Evolutionary conservation across 2,329 filamentous ascomycete species (phyloP), one percentile per base, ranked within the genome.

Genomic region (Septoria linicola): DNA sequence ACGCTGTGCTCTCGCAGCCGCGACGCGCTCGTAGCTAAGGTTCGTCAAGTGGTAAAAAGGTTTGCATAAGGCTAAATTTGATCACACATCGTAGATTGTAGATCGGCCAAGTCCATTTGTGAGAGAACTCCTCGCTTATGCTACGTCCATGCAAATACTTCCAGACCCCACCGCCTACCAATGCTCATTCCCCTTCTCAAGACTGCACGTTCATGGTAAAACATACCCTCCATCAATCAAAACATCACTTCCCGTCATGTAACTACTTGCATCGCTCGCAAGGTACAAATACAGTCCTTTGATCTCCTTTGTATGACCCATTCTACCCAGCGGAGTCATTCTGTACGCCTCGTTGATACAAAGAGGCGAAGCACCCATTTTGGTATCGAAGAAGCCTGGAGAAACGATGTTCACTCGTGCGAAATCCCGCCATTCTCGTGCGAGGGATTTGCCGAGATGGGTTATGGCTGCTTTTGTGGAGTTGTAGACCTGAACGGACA

Each of bases 321-420:
- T 59, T 20, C 66, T 76, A 70, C 65, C 76, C 14, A 80, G 59
- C 1, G 71, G 70, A 0, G 77, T 69, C 77, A 80, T 80, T 1
- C 74, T 63, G 37, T 73, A 70, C 1, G 71, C 73, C 60, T 80
- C 77, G 14, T 79, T 73, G 5, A 75, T 54, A 1, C 70, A 69
- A 2, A 51, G 36, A 0, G 72, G 70, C 13, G 72, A 66, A 0
- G 76, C 77, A 0, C 77, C 76, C 71, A 81, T 78, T 59, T 77
- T 77, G 0, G 78, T 81, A 47, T 79, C 72, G 57, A 81, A 78
- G 64, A 78, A 82, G 7, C 77, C 77, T 0, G 76, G 76, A 0
- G 72, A 76, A 8, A 82, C 75, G 41, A 77, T 72, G 58, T 82
- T 82, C 19, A 81, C 79, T 3, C 80, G 71, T 3, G 79, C 79